phyloP scores from a whole-genome alignment of 768 basidiomycete genomes.

The Lactarius quietus region DNA sequence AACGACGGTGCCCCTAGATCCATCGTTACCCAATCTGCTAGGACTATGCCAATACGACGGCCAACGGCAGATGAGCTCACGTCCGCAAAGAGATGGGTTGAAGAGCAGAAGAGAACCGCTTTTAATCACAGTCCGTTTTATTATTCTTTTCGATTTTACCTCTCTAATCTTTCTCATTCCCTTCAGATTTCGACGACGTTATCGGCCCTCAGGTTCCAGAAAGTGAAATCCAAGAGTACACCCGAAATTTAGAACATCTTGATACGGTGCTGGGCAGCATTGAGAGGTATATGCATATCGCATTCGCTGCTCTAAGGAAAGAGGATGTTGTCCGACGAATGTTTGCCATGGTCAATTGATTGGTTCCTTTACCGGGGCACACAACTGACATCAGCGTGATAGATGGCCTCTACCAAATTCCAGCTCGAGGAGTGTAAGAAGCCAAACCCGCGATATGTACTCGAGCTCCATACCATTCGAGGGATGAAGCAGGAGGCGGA shows the following conservation, averaged over 20 bases:
- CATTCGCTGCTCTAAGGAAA: slow-evolving; percentile 4
- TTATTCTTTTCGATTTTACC: neutral
- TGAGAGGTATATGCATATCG: slow-evolving; percentile 12
- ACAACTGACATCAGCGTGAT: neutral
- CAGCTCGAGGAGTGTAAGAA: slow-evolving; percentile 21
- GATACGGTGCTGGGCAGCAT: slow-evolving; percentile 4
- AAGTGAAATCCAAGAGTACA: slow-evolving; percentile 9
- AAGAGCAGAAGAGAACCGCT: slow-evolving; percentile 3
- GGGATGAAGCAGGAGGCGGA: slow-evolving; percentile 23
- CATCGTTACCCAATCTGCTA: neutral
- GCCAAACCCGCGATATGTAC: slow-evolving; percentile 17
- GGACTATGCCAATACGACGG: neutral
- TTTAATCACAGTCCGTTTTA: slow-evolving; percentile 2
- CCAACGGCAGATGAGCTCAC: neutral
- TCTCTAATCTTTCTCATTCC: neutral
- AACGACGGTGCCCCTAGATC: too few relatives aligned
- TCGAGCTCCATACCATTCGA: slow-evolving; percentile 23
- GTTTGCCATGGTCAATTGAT: slow-evolving; percentile 12
- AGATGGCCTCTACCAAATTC: slow-evolving; percentile 19
- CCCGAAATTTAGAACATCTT: slow-evolving; percentile 16
- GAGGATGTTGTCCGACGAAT: slow-evolving; percentile 9
- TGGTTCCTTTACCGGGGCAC: neutral
- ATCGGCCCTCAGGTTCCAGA: neutral
- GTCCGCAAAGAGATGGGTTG: slow-evolving; percentile 7
- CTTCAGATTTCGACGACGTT: neutral